Evolutionary conservation across 2,329 filamentous ascomycete genomes (phyloP), one percentile per base, ranked within the genome.

Genomic region (Sclerotiophoma versabilis): DNA sequence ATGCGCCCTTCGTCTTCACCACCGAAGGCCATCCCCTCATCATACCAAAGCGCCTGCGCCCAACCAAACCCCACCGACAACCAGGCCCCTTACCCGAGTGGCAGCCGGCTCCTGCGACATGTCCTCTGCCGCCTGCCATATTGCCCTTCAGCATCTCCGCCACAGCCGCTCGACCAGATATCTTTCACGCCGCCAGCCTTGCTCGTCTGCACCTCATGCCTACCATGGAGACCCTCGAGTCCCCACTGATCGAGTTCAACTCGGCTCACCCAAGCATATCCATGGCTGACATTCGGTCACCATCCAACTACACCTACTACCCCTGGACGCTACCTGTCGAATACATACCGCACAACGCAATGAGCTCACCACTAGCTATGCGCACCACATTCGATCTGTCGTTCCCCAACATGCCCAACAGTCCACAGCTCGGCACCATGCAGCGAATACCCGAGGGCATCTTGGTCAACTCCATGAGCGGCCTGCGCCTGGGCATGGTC

Each of bases 21-120:
- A 99, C 95, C 0, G 95, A 99, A 76, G 95, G 93, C 0, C 95
- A 99, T 74, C 95, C 95, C 3, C 80, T 99, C 37, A 83, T 98
- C 34, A 89, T 99, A 46, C 93, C 93, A 0, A 73, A 73, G 47
- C 65, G 67, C 0, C 57, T 76, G 6, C 69, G 74, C 15, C 55
- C 63, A n/a, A 26, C 53, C 8, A 60, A 59, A n/a, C 38, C 36
- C 11, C 32, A 43, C 12, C 47, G 27, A 32, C 39, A 49, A 15
- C 32, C 41, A 5, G 38, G 20, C 12, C 34, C 54, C 19, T 19
- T 45, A 3, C 54, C 46, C 7, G 49, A 59, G 12, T 58, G 47
- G 53, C 62, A 68, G 36, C 56, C 64, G 14, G 55, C 56, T 6
- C 66, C 80, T 17, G 82, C 85, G 55, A 82, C 81, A 1, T 98